Percentiles rank a stretch among this genome's conserved stretches.
Evolutionary conservation across 1,139 yeast species (phyloP).

Genomic region (Kurtzmaniella quercitrusa): DNA sequence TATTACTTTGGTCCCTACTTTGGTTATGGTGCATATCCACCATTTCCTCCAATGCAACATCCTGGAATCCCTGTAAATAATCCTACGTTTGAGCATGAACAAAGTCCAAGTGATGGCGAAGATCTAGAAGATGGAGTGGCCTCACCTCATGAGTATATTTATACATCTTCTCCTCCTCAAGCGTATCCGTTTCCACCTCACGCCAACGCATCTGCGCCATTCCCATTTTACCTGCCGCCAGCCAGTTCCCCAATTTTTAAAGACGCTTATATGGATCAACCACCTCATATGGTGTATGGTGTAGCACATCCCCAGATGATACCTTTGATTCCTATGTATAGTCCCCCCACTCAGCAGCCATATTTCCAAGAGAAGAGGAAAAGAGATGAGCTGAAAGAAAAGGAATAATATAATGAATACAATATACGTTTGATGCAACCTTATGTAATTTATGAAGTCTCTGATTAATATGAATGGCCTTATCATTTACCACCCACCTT

Average conservation of each 20-base stretch:
- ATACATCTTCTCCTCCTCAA: not conserved
- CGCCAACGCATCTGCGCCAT: not conserved
- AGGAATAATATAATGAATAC: not conserved
- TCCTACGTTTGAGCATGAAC: conserved; percentile 4
- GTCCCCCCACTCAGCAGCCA: not conserved
- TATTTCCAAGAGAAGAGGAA: not conserved
- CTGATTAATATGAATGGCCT: no score
- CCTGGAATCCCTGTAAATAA: not conserved
- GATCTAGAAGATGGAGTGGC: conserved; percentile 1
- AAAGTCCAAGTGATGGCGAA: conserved; percentile 4
- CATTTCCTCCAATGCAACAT: conserved; percentile 3
- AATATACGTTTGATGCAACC: no score
- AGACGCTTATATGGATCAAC: conserved; percentile 3
- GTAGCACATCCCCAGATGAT: conserved; percentile 7
- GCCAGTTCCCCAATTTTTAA: conserved; percentile 5
- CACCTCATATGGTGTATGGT: conserved; percentile 5
- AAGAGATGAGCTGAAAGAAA: not conserved
- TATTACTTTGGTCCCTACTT: conserved; percentile 6
- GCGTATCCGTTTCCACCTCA: not conserved
- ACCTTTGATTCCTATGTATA: conserved; percentile 7
- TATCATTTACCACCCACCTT: no score
- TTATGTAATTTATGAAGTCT: no score
- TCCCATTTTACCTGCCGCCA: conserved; percentile 3
- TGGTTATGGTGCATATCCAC: conserved; percentile 5
- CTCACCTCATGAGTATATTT: conserved; percentile 2